Base-by-base conservation (phyloP, 805 yeast species). In the Kazachstania bromeliacearum region DNA sequence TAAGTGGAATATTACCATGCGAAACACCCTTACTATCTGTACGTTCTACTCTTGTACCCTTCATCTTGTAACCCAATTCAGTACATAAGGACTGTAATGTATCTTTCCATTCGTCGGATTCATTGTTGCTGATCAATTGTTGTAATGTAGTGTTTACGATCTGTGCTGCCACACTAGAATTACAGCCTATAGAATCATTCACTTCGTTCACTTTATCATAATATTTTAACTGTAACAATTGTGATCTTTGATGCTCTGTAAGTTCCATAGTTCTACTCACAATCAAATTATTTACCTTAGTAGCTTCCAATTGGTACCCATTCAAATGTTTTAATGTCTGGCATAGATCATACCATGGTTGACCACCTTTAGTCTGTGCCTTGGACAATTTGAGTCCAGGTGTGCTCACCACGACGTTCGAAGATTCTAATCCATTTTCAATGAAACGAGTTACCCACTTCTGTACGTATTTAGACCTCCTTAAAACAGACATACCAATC, bases 1-100 rank as follows among this genome's bases (percentile, higher is more conserved):
- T 16, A 10, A 25, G 19, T 14, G 35, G 28, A 8, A 20, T 18
- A 14, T 33, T 15, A 15, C 22, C 20, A 13, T 9, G 15, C 28
- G n/a, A 10, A 3, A 4, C n/a, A 2, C 26, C 26, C 26, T n/a
- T n/a, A n/a, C n/a, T n/a, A n/a, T n/a, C n/a, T n/a, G n/a, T n/a
- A n/a, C n/a, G n/a, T n/a, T n/a, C n/a, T n/a, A n/a, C n/a, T n/a
- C n/a, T n/a, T n/a, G n/a, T n/a, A n/a, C n/a, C n/a, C n/a, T n/a
- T n/a, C n/a, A n/a, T n/a, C n/a, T n/a, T n/a, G n/a, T 18, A 21
- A 3, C 39, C 37, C 20, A 68, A 55, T 12, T 53, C 51, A n/a
- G n/a, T n/a, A 17, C 29, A 26, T 17, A 26, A 17, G 9, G 12
- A 13, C 15, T 7, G 12, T 8, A 26, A 17, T 9, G 29, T 13